phyloP scores from a whole-genome alignment of 2,329 filamentous ascomycete species.

The Aspergillus transmontanensis region DNA sequence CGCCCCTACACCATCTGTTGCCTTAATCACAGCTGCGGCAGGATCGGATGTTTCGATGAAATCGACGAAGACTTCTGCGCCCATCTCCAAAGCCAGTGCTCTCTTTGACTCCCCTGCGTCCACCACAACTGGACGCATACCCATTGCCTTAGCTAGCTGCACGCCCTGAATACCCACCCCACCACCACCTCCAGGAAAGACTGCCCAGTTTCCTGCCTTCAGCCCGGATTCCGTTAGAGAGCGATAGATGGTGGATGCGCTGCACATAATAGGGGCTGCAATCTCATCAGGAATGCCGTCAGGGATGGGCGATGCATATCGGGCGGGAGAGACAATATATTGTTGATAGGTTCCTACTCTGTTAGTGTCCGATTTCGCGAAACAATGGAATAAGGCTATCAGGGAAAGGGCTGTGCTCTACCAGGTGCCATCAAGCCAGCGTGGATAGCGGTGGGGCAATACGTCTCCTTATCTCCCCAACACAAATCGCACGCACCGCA shows the following conservation, averaged over 20 bases:
- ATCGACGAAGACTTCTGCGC: slow-evolving; percentile 60
- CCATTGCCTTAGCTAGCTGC: slow-evolving; percentile 58
- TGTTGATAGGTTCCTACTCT: slow-evolving; percentile 59
- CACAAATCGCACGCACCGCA: slow-evolving; percentile 56
- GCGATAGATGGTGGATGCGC: slow-evolving; percentile 60
- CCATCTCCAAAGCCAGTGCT: slow-evolving; percentile 50
- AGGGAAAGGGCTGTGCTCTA: slow-evolving; percentile 1
- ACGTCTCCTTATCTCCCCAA: slow-evolving; percentile 56
- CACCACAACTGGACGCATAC: slow-evolving; percentile 58
- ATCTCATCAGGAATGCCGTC: slow-evolving; percentile 57
- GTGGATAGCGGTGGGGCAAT: slow-evolving; percentile 34
- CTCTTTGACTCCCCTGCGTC: slow-evolving; percentile 55
- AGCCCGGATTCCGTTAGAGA: slow-evolving; percentile 56
- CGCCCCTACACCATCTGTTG: slow-evolving; percentile 51
- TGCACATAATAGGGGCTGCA: slow-evolving; percentile 65
- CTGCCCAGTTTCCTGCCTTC: slow-evolving; percentile 55
- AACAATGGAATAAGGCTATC: slow-evolving; percentile 16
- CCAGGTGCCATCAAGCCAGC: slow-evolving; percentile 48
- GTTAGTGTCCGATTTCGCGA: not conserved
- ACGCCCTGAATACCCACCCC: slow-evolving; percentile 62
- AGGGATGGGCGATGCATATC: slow-evolving; percentile 58
- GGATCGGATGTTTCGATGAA: slow-evolving; percentile 46
- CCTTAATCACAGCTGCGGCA: slow-evolving; percentile 47
- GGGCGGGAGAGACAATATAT: slow-evolving; percentile 59
- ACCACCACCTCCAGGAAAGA: slow-evolving; percentile 47